Conservation (phyloP, 2,329 filamentous ascomycete genomes). For the Rosellinia necatrix region DNA sequence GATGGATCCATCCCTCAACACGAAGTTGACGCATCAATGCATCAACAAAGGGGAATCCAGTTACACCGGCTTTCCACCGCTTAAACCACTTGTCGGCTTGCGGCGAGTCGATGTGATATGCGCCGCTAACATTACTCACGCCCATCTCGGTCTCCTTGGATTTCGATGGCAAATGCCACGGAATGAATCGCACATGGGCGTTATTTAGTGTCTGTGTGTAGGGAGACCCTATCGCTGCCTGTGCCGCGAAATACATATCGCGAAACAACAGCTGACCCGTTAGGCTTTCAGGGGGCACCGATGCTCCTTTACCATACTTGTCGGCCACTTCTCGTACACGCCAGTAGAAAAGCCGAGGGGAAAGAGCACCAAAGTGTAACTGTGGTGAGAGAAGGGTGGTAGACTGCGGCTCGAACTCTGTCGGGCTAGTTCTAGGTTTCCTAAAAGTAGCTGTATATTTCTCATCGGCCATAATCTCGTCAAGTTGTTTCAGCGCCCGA, state of each 20-base stretch:
- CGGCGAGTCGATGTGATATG: slow-evolving; percentile 66
- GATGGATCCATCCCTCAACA: slow-evolving; percentile 78
- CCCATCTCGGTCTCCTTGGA: slow-evolving; percentile 45
- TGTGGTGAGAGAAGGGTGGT: slow-evolving; percentile 76
- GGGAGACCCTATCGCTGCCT: slow-evolving; percentile 66
- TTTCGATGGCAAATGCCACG: slow-evolving; percentile 75
- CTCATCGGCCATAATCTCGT: slow-evolving; percentile 62
- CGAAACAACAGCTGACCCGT: slow-evolving; percentile 76
- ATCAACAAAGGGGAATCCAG: slow-evolving; percentile 82
- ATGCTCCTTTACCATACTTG: slow-evolving; percentile 59
- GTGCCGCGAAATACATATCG: slow-evolving; percentile 83
- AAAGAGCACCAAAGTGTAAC: slow-evolving; percentile 74
- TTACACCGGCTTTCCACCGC: slow-evolving; percentile 70
- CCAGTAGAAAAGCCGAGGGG: slow-evolving; percentile 75
- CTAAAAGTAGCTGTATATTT: slow-evolving; percentile 74
- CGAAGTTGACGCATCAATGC: slow-evolving; percentile 77
- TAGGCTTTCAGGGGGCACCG: slow-evolving; percentile 68
- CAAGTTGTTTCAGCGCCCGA: slow-evolving; percentile 61
- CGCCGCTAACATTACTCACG: slow-evolving; percentile 56
- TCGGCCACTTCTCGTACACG: slow-evolving; percentile 66
- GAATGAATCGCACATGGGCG: slow-evolving; percentile 71
- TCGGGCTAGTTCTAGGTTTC: slow-evolving; percentile 76
- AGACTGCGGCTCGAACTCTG: slow-evolving; percentile 72
- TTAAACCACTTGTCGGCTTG: slow-evolving; percentile 68
- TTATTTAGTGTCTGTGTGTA: slow-evolving; percentile 72